These are phyloP conservation scores for Wallemia ichthyophaga DNA, from an alignment of 1,284 basidiomycete genomes.

Conservation along the genomic window DNA sequence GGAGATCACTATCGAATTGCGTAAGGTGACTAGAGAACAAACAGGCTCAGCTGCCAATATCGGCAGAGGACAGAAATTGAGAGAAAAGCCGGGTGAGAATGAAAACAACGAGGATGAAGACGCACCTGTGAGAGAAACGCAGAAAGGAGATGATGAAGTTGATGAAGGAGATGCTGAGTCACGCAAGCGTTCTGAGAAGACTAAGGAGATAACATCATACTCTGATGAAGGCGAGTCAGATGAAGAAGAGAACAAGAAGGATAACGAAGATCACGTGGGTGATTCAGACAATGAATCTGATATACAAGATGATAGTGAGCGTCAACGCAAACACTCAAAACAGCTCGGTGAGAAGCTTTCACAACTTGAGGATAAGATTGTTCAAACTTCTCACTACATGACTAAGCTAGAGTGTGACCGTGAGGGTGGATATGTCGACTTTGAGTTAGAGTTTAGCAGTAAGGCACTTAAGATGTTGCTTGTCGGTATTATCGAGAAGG, in stretches of 20 bases:
- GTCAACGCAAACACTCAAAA: conserved; percentile 4
- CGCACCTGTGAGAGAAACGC: not conserved
- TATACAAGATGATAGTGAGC: conserved; percentile 16
- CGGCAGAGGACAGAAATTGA: conserved; percentile 37
- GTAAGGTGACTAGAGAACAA: conserved; percentile 49
- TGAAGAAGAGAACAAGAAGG: conserved; percentile 21
- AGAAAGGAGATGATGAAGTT: conserved; percentile 28
- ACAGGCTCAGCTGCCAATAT: conserved; percentile 49
- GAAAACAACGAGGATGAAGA: conserved; percentile 10
- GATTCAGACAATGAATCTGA: conserved; percentile 32
- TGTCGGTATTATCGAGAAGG: conserved; percentile 63
- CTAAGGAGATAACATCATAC: conserved; percentile 39
- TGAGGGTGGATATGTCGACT: conserved; percentile 19
- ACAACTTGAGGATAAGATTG: not conserved
- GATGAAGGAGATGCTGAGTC: conserved; percentile 50
- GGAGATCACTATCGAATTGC: conserved; percentile 46
- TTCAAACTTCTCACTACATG: conserved; percentile 17
- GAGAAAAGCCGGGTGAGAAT: conserved; percentile 12
- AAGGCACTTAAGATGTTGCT: conserved; percentile 57
- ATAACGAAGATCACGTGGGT: conserved; percentile 22
- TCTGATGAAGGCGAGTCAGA: conserved; percentile 27
- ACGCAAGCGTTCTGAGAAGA: conserved; percentile 28
- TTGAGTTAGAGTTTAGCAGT: conserved; percentile 17
- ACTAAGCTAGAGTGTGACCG: conserved; percentile 40
- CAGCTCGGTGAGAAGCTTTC: not conserved